phyloP scores from a whole-genome alignment of 805 yeast species.

The Starmerella apis region DNA sequence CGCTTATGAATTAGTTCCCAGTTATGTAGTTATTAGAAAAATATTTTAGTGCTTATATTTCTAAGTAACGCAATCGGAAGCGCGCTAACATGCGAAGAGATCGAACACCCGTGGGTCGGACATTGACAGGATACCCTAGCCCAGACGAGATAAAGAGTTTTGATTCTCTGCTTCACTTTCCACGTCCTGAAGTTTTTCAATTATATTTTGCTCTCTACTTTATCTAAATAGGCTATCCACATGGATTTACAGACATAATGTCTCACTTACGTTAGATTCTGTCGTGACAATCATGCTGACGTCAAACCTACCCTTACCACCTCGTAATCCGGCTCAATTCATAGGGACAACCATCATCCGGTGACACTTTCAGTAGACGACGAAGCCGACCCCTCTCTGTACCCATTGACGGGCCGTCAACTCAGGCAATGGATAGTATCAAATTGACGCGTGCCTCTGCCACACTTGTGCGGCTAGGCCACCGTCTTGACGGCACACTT shows the following conservation, averaged over 20 bases:
- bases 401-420: slow-evolving; percentile 3
- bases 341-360: background rate
- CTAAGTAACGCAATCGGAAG: too few species aligned
- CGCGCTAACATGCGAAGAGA: too few species aligned
- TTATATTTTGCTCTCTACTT: too few species aligned
- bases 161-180: too few species aligned
- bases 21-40: too few species aligned
- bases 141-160: background rate
- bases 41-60: too few species aligned
- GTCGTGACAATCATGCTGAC: background rate
- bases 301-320: background rate
- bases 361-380: background rate
- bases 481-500: slow-evolving; percentile 45
- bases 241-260: too few species aligned
- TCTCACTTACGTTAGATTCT: too few species aligned
- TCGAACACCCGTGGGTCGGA: background rate
- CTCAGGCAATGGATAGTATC: slow-evolving; percentile 19
- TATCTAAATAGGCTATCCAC: too few species aligned
- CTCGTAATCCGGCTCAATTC: background rate
- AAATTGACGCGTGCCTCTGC: slow-evolving; percentile 31
- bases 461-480: slow-evolving; percentile 49
- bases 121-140: background rate
- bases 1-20: too few species aligned
- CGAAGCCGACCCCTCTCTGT: background rate
- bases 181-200: too few species aligned